Percentiles rank a stretch among this genome's conserved stretches.
phyloP scores from a whole-genome alignment of 768 basidiomycete genomes.

The Trametes villosa region DNA sequence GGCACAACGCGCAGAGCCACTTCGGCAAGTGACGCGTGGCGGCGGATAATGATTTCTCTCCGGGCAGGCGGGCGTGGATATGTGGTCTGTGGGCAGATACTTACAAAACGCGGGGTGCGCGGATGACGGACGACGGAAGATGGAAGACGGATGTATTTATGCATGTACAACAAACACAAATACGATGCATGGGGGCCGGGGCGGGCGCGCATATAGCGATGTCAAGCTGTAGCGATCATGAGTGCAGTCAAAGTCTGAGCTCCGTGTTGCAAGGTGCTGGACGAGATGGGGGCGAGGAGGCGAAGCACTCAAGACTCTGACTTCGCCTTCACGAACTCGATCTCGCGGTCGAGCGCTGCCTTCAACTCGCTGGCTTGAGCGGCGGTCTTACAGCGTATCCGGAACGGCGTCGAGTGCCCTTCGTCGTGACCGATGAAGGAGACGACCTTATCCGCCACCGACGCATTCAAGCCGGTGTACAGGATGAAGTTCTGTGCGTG shows the following conservation, averaged over 20 bases:
- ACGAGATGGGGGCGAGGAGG: background rate
- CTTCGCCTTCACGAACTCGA: slow-evolving; percentile 45
- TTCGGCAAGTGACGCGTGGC: slow-evolving; percentile 45
- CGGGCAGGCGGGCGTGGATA: background rate
- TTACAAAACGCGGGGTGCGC: slow-evolving; percentile 5
- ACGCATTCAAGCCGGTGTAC: slow-evolving; percentile 59
- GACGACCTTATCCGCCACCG: slow-evolving; percentile 54
- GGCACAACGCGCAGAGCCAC: slow-evolving; percentile 92
- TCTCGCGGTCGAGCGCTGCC: slow-evolving; percentile 63
- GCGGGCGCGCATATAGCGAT: slow-evolving; percentile 8
- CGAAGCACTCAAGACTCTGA: background rate
- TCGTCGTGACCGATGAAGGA: slow-evolving; percentile 74
- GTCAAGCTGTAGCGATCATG: background rate
- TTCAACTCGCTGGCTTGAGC: slow-evolving; percentile 61
- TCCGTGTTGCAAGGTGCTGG: no score
- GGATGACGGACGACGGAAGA: no score
- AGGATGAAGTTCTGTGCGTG: slow-evolving; percentile 70
- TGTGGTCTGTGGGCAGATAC: background rate
- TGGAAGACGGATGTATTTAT: slow-evolving; percentile 24
- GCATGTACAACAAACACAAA: slow-evolving; percentile 20
- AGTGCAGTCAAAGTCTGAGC: background rate
- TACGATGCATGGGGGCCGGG: background rate
- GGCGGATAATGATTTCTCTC: slow-evolving; percentile 45
- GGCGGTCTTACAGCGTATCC: slow-evolving; percentile 62
- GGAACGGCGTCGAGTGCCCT: slow-evolving; percentile 61